Conservation (phyloP, 2,329 filamentous ascomycete genomes). For the Alternaria longipes region DNA sequence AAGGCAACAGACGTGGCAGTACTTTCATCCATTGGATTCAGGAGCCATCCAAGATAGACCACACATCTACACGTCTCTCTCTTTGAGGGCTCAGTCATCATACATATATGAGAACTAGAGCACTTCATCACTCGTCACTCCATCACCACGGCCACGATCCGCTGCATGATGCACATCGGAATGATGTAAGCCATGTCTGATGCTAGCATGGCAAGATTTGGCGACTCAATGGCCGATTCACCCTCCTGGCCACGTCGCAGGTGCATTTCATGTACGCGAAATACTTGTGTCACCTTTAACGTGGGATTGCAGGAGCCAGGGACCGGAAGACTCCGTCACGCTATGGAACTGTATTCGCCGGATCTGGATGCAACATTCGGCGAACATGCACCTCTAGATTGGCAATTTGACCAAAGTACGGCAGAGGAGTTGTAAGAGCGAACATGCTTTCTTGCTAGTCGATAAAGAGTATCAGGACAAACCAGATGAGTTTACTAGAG, state of each 20-base stretch:
- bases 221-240: not conserved
- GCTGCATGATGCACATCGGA: not conserved
- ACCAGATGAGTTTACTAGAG: not conserved
- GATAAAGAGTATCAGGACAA: not conserved
- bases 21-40: not conserved
- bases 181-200: not conserved
- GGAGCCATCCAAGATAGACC: not conserved
- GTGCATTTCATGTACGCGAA: slow-evolving; percentile 6
- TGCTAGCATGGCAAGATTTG: not conserved
- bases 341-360: slow-evolving; percentile 3
- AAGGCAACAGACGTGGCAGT: not conserved
- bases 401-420: not conserved
- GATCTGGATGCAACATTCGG: not conserved
- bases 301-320: slow-evolving; percentile 12
- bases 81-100: not conserved
- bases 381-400: not conserved
- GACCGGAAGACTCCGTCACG: slow-evolving; percentile 1
- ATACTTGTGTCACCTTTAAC: slow-evolving; percentile 2
- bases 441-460: not conserved
- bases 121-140: not conserved
- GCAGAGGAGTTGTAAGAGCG: not conserved
- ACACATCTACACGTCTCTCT: not conserved
- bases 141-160: not conserved
- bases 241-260: not conserved
- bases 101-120: not conserved